Conservation (phyloP, 352 stramenopile genomes). For the Phytophthora capsici region DNA sequence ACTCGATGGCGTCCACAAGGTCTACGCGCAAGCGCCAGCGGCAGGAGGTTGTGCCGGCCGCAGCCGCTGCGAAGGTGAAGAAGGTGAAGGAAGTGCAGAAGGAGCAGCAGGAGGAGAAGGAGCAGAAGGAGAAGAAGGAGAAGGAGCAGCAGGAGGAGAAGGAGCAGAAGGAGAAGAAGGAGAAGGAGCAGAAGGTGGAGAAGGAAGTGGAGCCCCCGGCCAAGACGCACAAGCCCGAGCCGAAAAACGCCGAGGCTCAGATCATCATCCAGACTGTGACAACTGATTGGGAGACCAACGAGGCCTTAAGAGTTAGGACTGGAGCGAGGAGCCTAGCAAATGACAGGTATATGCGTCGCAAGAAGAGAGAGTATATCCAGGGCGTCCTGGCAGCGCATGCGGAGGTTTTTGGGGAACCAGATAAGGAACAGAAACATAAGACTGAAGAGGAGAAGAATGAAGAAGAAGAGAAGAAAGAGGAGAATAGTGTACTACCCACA, state of each 20-base stretch:
- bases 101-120: not conserved
- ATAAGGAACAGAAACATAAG: not conserved
- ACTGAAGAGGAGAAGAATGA: not conserved
- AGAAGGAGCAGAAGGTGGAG: not conserved
- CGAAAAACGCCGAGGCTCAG: not conserved
- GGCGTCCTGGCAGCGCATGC: slow-evolving; percentile 9
- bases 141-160: not conserved
- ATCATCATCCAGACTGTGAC: slow-evolving; percentile 18
- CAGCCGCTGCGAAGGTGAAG: not conserved
- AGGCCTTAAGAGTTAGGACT: not conserved
- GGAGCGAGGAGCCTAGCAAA: slow-evolving; percentile 3
- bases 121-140: not conserved
- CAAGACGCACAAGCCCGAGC: not conserved
- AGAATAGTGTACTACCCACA: not conserved
- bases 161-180: not conserved
- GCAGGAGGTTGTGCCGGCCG: not conserved
- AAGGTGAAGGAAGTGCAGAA: not conserved
- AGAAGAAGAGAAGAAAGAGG: not conserved
- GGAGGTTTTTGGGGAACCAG: not conserved
- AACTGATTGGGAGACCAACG: slow-evolving; percentile 1
- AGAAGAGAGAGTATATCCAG: slow-evolving; percentile 36
- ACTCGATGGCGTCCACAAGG: slow-evolving; percentile 8
- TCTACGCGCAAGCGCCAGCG: not conserved
- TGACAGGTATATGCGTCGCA: slow-evolving; percentile 36
- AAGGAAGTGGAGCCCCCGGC: not conserved